phyloP scores from a whole-genome alignment of 768 basidiomycete genomes.

The Suillus lakei region DNA sequence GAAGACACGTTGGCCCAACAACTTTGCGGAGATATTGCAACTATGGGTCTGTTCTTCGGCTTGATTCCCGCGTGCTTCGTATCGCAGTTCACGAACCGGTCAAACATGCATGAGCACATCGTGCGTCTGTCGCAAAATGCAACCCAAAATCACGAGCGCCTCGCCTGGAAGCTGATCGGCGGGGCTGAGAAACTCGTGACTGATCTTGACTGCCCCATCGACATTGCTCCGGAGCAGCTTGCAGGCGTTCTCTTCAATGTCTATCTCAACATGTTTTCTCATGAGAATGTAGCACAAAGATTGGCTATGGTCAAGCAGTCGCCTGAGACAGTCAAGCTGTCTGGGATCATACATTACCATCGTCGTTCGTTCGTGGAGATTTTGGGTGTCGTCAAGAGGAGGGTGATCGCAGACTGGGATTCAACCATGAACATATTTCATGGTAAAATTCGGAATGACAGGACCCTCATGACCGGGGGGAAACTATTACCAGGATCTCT shows the following conservation, averaged over 20 bases:
- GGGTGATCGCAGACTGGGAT: conserved; percentile 46
- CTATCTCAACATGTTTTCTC: conserved; percentile 34
- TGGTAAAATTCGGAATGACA: conserved; percentile 19
- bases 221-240: conserved; percentile 28
- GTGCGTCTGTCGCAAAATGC: not conserved
- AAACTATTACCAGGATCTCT: conserved; percentile 53
- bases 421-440: conserved; percentile 41
- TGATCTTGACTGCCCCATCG: not conserved
- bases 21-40: conserved; percentile 33
- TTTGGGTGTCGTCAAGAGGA: conserved; percentile 44
- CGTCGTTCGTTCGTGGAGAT: conserved; percentile 53
- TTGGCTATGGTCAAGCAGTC: conserved; percentile 14
- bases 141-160: conserved; percentile 26
- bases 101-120: conserved; percentile 29
- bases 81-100: conserved; percentile 34
- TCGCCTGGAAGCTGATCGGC: conserved; percentile 30
- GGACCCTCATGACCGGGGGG: conserved; percentile 25
- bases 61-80: conserved; percentile 30
- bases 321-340: not conserved
- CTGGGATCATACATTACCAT: conserved; percentile 46
- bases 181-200: not conserved
- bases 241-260: conserved; percentile 27
- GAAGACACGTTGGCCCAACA: conserved; percentile 24
- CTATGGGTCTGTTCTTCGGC: conserved; percentile 31
- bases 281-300: conserved; percentile 27